These are phyloP conservation scores for Ascosphaera apis DNA, from an alignment of 2,329 filamentous ascomycete genomes.

Conservation along the genomic window DNA sequence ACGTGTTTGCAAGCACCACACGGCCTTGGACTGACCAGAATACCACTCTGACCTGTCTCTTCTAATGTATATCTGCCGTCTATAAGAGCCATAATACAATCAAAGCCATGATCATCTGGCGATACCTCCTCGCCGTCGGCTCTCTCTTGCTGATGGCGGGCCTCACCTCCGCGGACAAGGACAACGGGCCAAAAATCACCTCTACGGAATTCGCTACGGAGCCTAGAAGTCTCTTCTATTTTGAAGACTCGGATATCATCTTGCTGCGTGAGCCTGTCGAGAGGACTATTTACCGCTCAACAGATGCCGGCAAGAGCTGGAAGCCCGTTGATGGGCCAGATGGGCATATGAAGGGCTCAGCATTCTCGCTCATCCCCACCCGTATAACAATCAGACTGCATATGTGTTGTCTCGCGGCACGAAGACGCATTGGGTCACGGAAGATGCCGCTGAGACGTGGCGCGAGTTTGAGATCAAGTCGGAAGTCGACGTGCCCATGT, in stretches of 20 bases:
- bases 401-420: constrained; percentile 49
- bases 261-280: constrained; percentile 46
- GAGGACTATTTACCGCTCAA: constrained; percentile 50
- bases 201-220: constrained; percentile 41
- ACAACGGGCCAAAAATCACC: constrained; percentile 40
- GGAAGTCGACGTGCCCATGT: constrained; percentile 18
- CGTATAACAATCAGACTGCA: constrained; percentile 54
- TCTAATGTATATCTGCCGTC: not conserved
- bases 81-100: not conserved
- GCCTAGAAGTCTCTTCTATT: constrained; percentile 59
- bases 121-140: constrained; percentile 24
- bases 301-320: constrained; percentile 64
- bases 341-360: constrained; percentile 24
- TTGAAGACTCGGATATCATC: constrained; percentile 66
- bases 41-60: too few species aligned
- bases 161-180: constrained; percentile 23
- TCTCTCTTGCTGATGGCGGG: constrained; percentile 27
- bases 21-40: too few species aligned
- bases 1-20: too few species aligned
- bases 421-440: constrained; percentile 57
- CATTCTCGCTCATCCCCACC: constrained; percentile 48
- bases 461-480: constrained; percentile 40
- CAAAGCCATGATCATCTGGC: constrained; percentile 17
- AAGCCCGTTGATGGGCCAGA: constrained; percentile 37
- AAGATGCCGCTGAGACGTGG: constrained; percentile 67